Conservation (phyloP, 2,329 filamentous ascomycete species). For the Lasiodiplodia hormozganensis region DNA sequence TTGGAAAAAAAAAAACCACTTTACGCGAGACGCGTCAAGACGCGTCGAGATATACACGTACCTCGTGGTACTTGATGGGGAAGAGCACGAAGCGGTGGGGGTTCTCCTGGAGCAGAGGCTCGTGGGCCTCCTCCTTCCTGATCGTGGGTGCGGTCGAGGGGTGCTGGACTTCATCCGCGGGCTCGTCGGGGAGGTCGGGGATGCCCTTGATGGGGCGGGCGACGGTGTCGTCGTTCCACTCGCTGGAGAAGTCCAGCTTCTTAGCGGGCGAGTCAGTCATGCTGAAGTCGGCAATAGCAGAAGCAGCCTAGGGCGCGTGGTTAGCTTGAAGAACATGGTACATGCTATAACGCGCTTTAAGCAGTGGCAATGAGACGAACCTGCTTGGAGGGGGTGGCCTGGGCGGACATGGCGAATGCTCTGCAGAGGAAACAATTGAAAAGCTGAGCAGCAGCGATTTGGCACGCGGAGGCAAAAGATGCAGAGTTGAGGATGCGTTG, state of each 20-base stretch:
- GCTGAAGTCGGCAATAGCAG: constrained; percentile 85
- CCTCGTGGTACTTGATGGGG: constrained; percentile 99
- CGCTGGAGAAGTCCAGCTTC: constrained; percentile 80
- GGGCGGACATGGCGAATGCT: constrained; percentile 70
- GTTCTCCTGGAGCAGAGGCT: constrained; percentile 95
- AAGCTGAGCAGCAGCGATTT: not conserved
- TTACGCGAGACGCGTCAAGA: constrained; percentile 48
- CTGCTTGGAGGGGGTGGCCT: constrained; percentile 74
- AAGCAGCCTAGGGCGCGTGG: constrained; percentile 70
- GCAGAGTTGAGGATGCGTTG: constrained; percentile 25
- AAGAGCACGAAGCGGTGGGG: constrained; percentile 96
- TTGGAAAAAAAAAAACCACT: constrained; percentile 1
- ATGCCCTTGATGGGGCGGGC: constrained; percentile 63
- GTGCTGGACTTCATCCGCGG: constrained; percentile 54
- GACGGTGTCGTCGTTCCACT: constrained; percentile 55
- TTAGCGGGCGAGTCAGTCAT: constrained; percentile 88
- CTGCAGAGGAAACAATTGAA: constrained; percentile 7
- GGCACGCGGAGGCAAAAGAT: constrained; percentile 4
- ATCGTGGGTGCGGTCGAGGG: constrained; percentile 59
- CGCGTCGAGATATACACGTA: constrained; percentile 65
- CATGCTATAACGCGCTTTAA: constrained; percentile 41
- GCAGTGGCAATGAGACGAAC: constrained; percentile 54
- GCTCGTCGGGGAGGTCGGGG: constrained; percentile 47
- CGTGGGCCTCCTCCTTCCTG: constrained; percentile 74
- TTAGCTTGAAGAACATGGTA: constrained; percentile 47